Evolutionary conservation across 495 filamentous ascomycete species (phyloP), one percentile per base, ranked within the genome.

Genomic region (Talaromyces wortmannii): DNA sequence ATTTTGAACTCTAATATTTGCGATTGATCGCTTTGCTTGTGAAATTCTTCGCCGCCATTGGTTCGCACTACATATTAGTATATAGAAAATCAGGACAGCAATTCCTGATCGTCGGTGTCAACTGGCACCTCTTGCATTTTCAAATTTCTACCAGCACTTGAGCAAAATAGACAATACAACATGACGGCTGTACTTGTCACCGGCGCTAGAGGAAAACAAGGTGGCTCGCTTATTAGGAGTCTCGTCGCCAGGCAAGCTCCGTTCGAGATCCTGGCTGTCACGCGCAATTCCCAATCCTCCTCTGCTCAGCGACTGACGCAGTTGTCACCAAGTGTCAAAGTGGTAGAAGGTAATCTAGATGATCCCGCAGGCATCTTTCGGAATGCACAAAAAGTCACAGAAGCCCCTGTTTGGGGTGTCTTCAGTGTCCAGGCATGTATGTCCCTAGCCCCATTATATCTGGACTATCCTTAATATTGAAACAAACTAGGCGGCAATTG

Each of bases 201-300:
- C 17, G 87, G 87, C 16, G 87, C 84, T 5, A 91, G 85, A 0
- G 86, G 86, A 63, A 80, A 87, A 57, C 88, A 91, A 66, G 88
- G 89, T 54, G 78, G 83, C 30, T 74, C 78, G 11, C 67, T 85
- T 33, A 72, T 91, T 60, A 65, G 78, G 4, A 78, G 75, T 50
- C 79, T 91, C 32, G 67, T 85, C 15, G 48, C 59, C 12, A 57
- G 65, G 29, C 67, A 69, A 5, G 53, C 68, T n/a, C 61, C 71
- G 23, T 74, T 85, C 65, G 76, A 82, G 50, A 83, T 91, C 60
- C 78, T 91, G 13, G 88, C 83, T 16, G 71, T 90, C 12, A 90
- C 88, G 0, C 84, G 88, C 46, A 76, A 87, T 55, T 53, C 78
- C 6, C 56, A 68, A 7, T 83, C 83, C 8, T 33, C 71, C 17